Evolutionary conservation across 2,329 filamentous ascomycete species (phyloP), one percentile per base, ranked within the genome.

Genomic region (Akanthomyces muscarius): DNA sequence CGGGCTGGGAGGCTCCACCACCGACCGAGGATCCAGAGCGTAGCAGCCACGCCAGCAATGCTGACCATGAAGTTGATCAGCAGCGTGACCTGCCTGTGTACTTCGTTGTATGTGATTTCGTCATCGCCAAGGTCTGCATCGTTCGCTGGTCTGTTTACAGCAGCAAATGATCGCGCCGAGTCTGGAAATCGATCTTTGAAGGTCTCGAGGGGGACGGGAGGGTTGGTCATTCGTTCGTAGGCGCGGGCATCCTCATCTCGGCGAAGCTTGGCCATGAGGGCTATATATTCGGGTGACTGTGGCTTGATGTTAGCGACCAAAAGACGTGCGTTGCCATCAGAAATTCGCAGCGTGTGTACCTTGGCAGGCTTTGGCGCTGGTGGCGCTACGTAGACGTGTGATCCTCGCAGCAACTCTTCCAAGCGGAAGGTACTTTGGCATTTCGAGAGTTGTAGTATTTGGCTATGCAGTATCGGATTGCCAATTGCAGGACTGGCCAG

Each of bases 41-140:
- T 90, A 2, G 83, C 86, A 3, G 87, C 89, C 57, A 89, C 90
- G 51, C 93, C 91, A 3, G 94, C 78, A 60, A 97, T 90, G 58
- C 91, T 96, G 60, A 97, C 81, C 45, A 97, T 78, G 57, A 98
- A 92, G 74, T 98, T 99, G 70, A 96, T 82, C 58, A 98, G 92
- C 8, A 98, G 80, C 48, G 90, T 87, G 63, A 95, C 78, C 70
- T 95, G 91, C n/a, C 90, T 83, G 72, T 94, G 89, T 1, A 95
- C 81, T 65, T 95, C 90, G 42, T 84, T 83, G 66, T 87, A 88
- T 2, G 86, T 88, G 2, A 89, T 77, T 2, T 89, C 87, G 65
- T 91, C 89, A 66, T 85, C 78, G 63, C 82, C 81, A 6, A 79
- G 70, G 63, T 83, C 83, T 30, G 76, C 75, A 21, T 75, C 72